These are phyloP conservation scores for Boletus insuetus DNA, from an alignment of 768 basidiomycete genomes.

Conservation along the genomic window DNA sequence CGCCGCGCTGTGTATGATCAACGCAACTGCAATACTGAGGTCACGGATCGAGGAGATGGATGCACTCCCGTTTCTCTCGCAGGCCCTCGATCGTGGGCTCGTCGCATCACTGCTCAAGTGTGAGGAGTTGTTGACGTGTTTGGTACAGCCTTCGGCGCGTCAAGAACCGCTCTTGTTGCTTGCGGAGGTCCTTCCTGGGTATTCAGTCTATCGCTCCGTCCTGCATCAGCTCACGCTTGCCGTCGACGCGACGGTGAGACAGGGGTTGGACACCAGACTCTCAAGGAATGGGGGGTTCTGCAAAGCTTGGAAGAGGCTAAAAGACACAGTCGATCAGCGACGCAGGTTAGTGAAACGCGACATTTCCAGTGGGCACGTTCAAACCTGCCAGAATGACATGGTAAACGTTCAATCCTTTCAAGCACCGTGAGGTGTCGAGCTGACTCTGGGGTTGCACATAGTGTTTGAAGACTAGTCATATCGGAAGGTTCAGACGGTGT, in stretches of 20 bases:
- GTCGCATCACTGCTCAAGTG: constrained; percentile 24
- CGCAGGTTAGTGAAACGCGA: constrained; percentile 18
- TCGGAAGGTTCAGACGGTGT: constrained; percentile 24
- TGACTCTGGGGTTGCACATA: constrained; percentile 5
- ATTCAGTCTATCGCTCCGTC: constrained; percentile 28
- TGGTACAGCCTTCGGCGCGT: constrained; percentile 7
- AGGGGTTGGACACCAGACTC: constrained; percentile 12
- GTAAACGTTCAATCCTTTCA: background rate
- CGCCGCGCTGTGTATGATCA: constrained; percentile 22
- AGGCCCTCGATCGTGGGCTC: constrained; percentile 21
- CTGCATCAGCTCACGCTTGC: constrained; percentile 12
- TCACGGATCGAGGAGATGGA: constrained; percentile 23
- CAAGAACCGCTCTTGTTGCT: constrained; percentile 10
- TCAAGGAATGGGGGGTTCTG: constrained; percentile 15
- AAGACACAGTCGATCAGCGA: constrained; percentile 16
- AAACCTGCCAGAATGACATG: constrained; percentile 28
- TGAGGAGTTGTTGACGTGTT: constrained; percentile 16
- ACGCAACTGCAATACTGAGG: constrained; percentile 19
- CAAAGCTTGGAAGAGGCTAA: constrained; percentile 24
- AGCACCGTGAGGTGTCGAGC: background rate
- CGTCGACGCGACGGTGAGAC: constrained; percentile 2
- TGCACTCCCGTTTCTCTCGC: constrained; percentile 23
- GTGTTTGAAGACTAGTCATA: constrained; percentile 19
- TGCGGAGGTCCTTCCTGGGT: constrained; percentile 19
- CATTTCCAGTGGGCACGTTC: constrained; percentile 17